These are phyloP conservation scores for Arachis monticola DNA, from an alignment of 331 rosid genomes.

Conservation along the genomic window DNA sequence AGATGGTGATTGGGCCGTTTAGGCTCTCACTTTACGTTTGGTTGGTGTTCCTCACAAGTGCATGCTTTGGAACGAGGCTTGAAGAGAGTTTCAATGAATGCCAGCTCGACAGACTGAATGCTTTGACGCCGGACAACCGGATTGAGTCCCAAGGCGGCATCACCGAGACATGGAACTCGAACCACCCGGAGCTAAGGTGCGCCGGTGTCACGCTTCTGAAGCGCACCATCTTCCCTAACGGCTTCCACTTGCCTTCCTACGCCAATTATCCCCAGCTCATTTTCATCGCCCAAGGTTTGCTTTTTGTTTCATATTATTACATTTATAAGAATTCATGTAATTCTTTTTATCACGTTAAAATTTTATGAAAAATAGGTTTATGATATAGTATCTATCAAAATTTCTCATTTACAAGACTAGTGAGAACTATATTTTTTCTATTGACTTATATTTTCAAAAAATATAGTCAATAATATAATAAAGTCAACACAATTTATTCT, in stretches of 20 bases:
- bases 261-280: slow-evolving; percentile 47
- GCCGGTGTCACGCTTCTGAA: slow-evolving; percentile 53
- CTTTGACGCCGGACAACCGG: slow-evolving; percentile 56
- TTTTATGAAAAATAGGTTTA: no score
- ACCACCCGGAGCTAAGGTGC: slow-evolving; percentile 52
- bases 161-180: slow-evolving; percentile 64
- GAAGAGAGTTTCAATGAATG: slow-evolving; percentile 40
- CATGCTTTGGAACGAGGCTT: slow-evolving; percentile 45
- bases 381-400: no score
- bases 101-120: slow-evolving; percentile 52
- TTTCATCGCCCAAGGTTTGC: slow-evolving; percentile 46
- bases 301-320: not conserved
- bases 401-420: no score
- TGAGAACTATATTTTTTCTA: no score
- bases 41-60: slow-evolving; percentile 6
- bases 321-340: no score
- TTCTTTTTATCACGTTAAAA: no score
- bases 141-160: slow-evolving; percentile 60
- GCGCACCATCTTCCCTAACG: slow-evolving; percentile 50
- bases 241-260: slow-evolving; percentile 72
- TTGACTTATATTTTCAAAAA: no score
- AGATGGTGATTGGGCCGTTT: not conserved
- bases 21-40: not conserved
- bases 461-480: no score
- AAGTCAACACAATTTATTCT: no score